phyloP scores from a whole-genome alignment of 2,329 filamentous ascomycete species.

The Chrysosphaeria jannelii region DNA sequence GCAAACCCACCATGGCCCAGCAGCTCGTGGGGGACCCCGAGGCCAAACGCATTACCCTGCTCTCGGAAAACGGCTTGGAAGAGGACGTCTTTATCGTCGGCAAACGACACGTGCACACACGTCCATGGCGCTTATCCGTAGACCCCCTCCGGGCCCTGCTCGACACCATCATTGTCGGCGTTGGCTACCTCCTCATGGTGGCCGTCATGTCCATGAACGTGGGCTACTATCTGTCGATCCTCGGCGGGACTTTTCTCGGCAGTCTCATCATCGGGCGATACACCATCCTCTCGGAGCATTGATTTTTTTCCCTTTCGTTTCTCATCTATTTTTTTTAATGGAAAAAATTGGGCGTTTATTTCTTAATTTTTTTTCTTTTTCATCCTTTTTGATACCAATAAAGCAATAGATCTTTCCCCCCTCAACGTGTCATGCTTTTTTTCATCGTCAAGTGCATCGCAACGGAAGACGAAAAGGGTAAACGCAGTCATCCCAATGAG shows the following conservation, averaged over 20 bases:
- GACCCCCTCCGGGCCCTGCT: conserved; percentile 45
- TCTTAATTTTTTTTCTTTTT: not conserved
- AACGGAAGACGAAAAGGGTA: too few relatives aligned
- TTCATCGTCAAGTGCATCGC: too few relatives aligned
- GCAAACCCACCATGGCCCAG: conserved; percentile 15
- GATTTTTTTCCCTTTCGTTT: not conserved
- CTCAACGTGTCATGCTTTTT: not conserved
- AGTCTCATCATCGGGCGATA: conserved; percentile 56
- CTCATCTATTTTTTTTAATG: not conserved
- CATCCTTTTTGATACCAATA: too few relatives aligned
- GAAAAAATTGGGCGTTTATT: not conserved
- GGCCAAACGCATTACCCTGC: conserved; percentile 30
- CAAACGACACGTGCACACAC: conserved; percentile 15
- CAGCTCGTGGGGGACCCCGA: conserved; percentile 17
- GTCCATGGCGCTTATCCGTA: conserved; percentile 57
- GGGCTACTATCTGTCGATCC: conserved; percentile 46
- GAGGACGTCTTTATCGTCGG: conserved; percentile 41
- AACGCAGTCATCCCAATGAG: too few relatives aligned
- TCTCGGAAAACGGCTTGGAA: conserved; percentile 30
- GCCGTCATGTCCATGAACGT: conserved; percentile 68
- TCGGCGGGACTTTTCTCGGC: conserved; percentile 57
- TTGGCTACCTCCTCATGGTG: conserved; percentile 73
- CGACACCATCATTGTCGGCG: conserved; percentile 40
- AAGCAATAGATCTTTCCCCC: too few relatives aligned
- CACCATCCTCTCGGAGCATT: conserved; percentile 18